Conservation (phyloP, 345 rosid genomes). For the Cardamine occulta region DNA sequence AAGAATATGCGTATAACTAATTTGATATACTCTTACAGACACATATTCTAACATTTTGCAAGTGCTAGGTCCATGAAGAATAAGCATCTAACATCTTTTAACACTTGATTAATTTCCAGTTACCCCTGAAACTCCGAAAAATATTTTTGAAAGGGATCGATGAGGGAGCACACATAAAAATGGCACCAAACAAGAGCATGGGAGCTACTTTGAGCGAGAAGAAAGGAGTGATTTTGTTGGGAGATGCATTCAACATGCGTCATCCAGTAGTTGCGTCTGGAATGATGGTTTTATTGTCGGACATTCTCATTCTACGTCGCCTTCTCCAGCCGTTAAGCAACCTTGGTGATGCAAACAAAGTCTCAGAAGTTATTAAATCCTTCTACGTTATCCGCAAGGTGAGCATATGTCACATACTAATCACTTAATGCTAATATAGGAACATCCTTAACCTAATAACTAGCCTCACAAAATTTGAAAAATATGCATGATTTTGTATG, state of each 20-base stretch:
- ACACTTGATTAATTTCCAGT: slow-evolving; percentile 13
- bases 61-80: background rate
- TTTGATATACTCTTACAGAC: background rate
- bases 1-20: background rate
- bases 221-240: slow-evolving; percentile 57
- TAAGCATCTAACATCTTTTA: background rate
- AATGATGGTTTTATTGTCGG: slow-evolving; percentile 63
- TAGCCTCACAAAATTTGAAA: too few species aligned
- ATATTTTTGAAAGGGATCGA: slow-evolving; percentile 50
- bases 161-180: slow-evolving; percentile 48
- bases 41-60: background rate
- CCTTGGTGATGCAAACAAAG: slow-evolving; percentile 45
- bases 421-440: too few species aligned
- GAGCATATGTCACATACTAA: slow-evolving; percentile 3
- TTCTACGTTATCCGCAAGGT: slow-evolving; percentile 59
- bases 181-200: slow-evolving; percentile 50
- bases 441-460: too few species aligned
- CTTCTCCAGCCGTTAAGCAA: slow-evolving; percentile 49
- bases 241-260: slow-evolving; percentile 63
- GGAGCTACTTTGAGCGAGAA: slow-evolving; percentile 49
- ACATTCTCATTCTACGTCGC: slow-evolving; percentile 52
- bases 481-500: too few species aligned
- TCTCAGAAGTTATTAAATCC: slow-evolving; percentile 50
- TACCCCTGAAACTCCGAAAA: slow-evolving; percentile 47
- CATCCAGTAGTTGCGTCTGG: slow-evolving; percentile 58